Evolutionary conservation across 1,139 yeast genomes (phyloP), one percentile per base, ranked within the genome.

Genomic region (Kodamaea arcana): DNA sequence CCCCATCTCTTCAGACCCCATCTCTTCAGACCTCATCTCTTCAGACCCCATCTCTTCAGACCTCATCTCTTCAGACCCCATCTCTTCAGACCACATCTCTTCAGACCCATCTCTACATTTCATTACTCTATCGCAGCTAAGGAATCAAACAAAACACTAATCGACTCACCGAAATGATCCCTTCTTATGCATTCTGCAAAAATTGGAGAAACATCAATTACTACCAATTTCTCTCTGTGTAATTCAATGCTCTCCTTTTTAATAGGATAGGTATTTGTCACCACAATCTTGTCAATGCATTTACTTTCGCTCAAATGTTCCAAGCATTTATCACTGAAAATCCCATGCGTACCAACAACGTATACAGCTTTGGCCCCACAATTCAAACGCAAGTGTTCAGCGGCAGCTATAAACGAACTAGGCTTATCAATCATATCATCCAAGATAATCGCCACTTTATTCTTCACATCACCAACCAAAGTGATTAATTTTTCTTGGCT

Each of bases 391-490:
- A 94, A 79, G 63, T 92, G 98, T 62, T 94, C 97, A 18, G 98
- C 98, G 31, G 98, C 98, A 27, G 97, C 92, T 47, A 94, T 83
- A 56, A 88, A 90, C 11, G 95, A 80, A 43, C 83, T 83, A 30
- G 97, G 96, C 56, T 94, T 85, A 55, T 92, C 98, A 49, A 94
- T 83, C 94, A 92, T 86, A 58, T 94, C 98, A 62, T 94, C 98
- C 44, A 94, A 71, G 39, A 94, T 85, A 48, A 94, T 85, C 18
- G 97, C 97, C 4, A 94, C 85, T 59, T 84, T 85, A 50, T 79
- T 83, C 45, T 83, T 79, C 32, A 94, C 99, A 55, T 92, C 94
- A 44, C 99, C 99, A 30, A 94, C 99, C 41, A 94, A 72, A 10
- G 98, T 92, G 55, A 94, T 92, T 54, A 90, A 75, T 58, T 87